Conservation (phyloP, 192 early-diverging fungal species). For the Powellomyces hirtus region DNA sequence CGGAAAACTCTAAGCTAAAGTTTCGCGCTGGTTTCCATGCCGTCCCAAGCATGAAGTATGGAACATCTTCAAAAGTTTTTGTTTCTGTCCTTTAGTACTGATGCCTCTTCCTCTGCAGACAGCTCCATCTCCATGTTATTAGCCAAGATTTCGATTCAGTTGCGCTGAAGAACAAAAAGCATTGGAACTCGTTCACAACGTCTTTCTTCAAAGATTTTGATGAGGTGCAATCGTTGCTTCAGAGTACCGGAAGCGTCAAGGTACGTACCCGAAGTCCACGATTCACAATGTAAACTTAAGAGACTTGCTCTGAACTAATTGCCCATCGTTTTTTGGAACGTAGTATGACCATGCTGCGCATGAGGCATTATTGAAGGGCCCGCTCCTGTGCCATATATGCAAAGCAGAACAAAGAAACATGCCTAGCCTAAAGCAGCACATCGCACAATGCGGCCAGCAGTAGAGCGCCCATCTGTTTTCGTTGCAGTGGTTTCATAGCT, state of each 20-base stretch:
- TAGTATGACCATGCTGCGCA: constrained; percentile 31
- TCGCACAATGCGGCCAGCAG: constrained; percentile 9
- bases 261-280: constrained; percentile 12
- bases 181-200: constrained; percentile 68
- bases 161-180: constrained; percentile 54
- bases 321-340: not conserved
- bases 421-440: constrained; percentile 49
- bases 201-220: constrained; percentile 51
- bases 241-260: constrained; percentile 32
- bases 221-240: constrained; percentile 37
- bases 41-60: constrained; percentile 55
- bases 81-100: no score
- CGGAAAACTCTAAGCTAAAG: constrained; percentile 23
- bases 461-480: not conserved
- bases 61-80: no score
- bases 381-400: constrained; percentile 56
- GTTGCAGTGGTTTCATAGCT: not conserved
- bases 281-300: not conserved
- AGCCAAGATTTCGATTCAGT: constrained; percentile 56
- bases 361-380: constrained; percentile 40
- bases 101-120: constrained; percentile 32
- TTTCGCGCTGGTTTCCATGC: constrained; percentile 64
- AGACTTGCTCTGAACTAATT: not conserved
- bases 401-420: constrained; percentile 33
- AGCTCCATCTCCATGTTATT: constrained; percentile 66